These are phyloP conservation scores for Aphanoascus verrucosus DNA, from an alignment of 2,329 filamentous ascomycete species.

Conservation along the genomic window DNA sequence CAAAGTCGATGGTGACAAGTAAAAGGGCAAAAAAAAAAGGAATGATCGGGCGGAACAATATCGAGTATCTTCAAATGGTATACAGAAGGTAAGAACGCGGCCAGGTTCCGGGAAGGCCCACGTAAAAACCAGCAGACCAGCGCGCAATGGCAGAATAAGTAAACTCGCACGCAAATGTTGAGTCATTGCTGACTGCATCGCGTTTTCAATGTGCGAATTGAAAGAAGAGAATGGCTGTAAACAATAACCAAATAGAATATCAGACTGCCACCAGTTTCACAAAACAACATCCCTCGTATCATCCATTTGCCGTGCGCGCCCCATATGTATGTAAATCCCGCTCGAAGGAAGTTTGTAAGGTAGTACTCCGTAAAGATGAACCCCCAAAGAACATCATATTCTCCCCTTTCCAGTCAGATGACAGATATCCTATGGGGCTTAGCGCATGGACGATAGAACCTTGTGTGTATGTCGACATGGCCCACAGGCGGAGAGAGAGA, in stretches of 20 bases:
- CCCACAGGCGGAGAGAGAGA: not conserved
- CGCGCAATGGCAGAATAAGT: not conserved
- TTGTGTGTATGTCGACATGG: not conserved
- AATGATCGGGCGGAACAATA: not conserved
- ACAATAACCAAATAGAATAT: not conserved
- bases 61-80: not conserved
- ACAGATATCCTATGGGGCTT: not conserved
- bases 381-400: not conserved
- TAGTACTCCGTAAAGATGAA: no score
- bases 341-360: not conserved
- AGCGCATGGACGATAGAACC: not conserved
- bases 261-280: slow-evolving; percentile 1
- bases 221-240: not conserved
- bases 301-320: not conserved
- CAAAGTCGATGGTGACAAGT: not conserved
- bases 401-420: slow-evolving; percentile 2
- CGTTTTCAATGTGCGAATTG: not conserved
- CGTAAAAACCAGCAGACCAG: not conserved
- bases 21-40: not conserved
- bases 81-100: not conserved
- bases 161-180: no score
- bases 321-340: not conserved
- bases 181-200: no score
- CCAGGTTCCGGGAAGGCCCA: not conserved
- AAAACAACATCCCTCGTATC: not conserved